phyloP scores from a whole-genome alignment of 768 basidiomycete genomes.

The Leccinum incarnatum region DNA sequence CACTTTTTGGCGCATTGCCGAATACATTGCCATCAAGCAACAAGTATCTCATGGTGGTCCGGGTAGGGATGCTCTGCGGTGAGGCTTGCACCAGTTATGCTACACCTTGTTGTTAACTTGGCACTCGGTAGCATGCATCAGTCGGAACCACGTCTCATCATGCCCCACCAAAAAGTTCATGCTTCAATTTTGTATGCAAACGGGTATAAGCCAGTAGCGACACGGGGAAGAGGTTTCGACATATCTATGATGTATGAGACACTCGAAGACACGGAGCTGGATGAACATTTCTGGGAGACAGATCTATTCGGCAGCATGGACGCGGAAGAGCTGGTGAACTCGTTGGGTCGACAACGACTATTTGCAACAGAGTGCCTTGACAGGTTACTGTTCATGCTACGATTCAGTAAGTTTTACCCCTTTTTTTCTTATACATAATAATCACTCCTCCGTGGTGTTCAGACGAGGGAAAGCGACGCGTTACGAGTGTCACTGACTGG shows the following conservation, averaged over 20 bases:
- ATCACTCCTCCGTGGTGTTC: background rate
- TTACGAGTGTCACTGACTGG: background rate
- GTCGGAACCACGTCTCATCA: constrained; percentile 11
- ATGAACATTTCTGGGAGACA: constrained; percentile 10
- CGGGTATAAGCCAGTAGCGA: background rate
- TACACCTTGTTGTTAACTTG: background rate
- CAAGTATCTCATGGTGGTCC: background rate
- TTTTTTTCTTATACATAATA: background rate
- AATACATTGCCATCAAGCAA: constrained; percentile 14
- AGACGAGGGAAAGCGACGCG: background rate
- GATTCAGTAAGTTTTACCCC: background rate
- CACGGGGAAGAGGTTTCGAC: background rate
- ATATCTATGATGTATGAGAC: background rate
- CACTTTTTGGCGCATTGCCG: constrained; percentile 1
- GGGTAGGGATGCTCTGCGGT: constrained; percentile 8
- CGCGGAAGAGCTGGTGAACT: background rate
- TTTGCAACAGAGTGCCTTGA: background rate
- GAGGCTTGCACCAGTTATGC: background rate
- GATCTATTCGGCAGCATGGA: background rate
- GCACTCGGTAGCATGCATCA: constrained; percentile 2
- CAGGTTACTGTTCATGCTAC: background rate
- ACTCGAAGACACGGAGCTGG: background rate
- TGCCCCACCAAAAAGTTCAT: background rate
- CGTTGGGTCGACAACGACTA: background rate
- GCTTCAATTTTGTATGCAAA: background rate